phyloP scores from a whole-genome alignment of 2,329 filamentous ascomycete species.

The Microdochium nivale region DNA sequence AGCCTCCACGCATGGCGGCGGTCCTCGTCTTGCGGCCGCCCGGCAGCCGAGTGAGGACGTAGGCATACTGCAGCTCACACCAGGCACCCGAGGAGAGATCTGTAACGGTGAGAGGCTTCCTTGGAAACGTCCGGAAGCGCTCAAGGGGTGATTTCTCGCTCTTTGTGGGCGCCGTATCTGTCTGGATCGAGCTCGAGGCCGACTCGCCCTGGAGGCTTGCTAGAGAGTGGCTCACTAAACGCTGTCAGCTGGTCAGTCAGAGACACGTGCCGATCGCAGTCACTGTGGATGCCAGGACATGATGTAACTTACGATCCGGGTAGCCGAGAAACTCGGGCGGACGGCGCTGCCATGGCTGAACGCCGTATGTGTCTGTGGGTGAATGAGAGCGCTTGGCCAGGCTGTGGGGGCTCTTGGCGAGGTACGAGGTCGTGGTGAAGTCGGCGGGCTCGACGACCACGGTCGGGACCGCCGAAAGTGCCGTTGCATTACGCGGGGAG shows the following conservation, averaged over 20 bases:
- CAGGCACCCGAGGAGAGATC: slow-evolving; percentile 85
- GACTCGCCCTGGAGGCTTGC: slow-evolving; percentile 5
- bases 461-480: neutral
- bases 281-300: neutral
- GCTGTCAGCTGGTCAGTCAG: slow-evolving; percentile 60
- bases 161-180: slow-evolving; percentile 7
- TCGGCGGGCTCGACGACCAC: neutral
- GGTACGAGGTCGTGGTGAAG: neutral
- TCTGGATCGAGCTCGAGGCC: slow-evolving; percentile 10
- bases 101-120: slow-evolving; percentile 75
- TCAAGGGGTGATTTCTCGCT: slow-evolving; percentile 51
- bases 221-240: slow-evolving; percentile 43
- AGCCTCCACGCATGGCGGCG: slow-evolving; percentile 75
- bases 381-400: neutral
- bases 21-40: slow-evolving; percentile 69
- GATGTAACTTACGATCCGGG: slow-evolving; percentile 41
- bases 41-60: slow-evolving; percentile 64
- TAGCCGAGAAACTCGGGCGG: slow-evolving; percentile 27
- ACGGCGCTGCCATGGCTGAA: neutral
- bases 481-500: neutral
- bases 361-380: neutral
- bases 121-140: slow-evolving; percentile 69
- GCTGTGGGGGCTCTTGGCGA: neutral
- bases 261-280: slow-evolving; percentile 13
- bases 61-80: slow-evolving; percentile 94